phyloP scores from a whole-genome alignment of 106 monocot genomes.

The Platanthera zijinensis region DNA sequence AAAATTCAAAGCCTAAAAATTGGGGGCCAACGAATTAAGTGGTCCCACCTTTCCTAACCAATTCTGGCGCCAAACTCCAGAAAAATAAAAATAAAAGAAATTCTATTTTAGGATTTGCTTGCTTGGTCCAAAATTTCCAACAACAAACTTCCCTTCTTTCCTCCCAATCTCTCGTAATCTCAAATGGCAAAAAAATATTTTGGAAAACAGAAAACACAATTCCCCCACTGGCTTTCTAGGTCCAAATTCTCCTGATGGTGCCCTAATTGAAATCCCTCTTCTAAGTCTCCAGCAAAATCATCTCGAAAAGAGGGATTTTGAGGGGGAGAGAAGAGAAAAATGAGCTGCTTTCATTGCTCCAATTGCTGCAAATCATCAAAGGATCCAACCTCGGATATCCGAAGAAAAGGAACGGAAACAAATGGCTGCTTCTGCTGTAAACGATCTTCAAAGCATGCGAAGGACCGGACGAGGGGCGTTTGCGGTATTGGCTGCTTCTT shows the following conservation, averaged over 20 bases:
- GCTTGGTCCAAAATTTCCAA: not conserved
- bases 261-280: not conserved
- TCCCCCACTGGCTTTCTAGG: not conserved
- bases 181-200: not conserved
- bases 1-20: too few relatives aligned
- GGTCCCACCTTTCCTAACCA: too few relatives aligned
- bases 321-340: not conserved
- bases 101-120: not conserved
- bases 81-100: not conserved
- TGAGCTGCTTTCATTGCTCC: not conserved
- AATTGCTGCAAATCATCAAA: constrained; percentile 1
- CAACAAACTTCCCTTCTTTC: not conserved
- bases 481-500: constrained; percentile 6
- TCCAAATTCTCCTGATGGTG: not conserved
- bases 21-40: too few relatives aligned
- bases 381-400: not conserved
- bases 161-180: not conserved
- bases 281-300: not conserved
- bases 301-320: not conserved
- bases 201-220: not conserved
- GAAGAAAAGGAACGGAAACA: too few relatives aligned
- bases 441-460: not conserved
- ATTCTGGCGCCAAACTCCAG: too few relatives aligned
- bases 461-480: not conserved
- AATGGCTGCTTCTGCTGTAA: not conserved